phyloP scores from a whole-genome alignment of 257 asterid species.

The Ilex asprella region DNA sequence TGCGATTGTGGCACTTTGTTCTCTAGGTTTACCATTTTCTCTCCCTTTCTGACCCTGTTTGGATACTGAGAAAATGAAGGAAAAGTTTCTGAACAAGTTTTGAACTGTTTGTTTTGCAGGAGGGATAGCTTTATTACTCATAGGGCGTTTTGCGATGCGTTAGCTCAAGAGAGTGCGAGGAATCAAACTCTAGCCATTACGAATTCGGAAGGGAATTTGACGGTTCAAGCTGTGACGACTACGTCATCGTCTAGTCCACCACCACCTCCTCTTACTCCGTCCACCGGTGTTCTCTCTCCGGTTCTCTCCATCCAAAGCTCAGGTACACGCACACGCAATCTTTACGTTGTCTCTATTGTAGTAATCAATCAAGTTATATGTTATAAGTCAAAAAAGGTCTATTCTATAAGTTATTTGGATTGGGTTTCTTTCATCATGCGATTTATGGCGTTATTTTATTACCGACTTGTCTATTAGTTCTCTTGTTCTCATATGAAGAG shows the following conservation, averaged over 20 bases:
- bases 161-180: slow-evolving; percentile 70
- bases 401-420: neutral
- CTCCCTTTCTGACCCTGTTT: neutral
- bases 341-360: slow-evolving; percentile 24
- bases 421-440: slow-evolving; percentile 10
- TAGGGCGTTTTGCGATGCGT: slow-evolving; percentile 86
- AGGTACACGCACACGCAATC: slow-evolving; percentile 32
- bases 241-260: slow-evolving; percentile 59
- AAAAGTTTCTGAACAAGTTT: neutral
- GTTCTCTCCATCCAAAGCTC: slow-evolving; percentile 86
- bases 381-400: slow-evolving; percentile 12
- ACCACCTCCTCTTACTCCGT: slow-evolving; percentile 87
- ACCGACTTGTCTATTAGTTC: slow-evolving; percentile 15
- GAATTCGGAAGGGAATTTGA: slow-evolving; percentile 27
- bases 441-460: slow-evolving; percentile 6
- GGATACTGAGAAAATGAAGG: no score
- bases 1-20: slow-evolving; percentile 93
- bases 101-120: slow-evolving; percentile 29
- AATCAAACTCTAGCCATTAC: slow-evolving; percentile 20
- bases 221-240: slow-evolving; percentile 21
- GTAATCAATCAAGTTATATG: slow-evolving; percentile 7
- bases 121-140: slow-evolving; percentile 89
- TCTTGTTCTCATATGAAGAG: neutral
- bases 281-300: slow-evolving; percentile 71
- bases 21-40: slow-evolving; percentile 42